Evolutionary conservation across 129 eudicot genomes (phyloP).

Genomic region (Arctium lappa): DNA sequence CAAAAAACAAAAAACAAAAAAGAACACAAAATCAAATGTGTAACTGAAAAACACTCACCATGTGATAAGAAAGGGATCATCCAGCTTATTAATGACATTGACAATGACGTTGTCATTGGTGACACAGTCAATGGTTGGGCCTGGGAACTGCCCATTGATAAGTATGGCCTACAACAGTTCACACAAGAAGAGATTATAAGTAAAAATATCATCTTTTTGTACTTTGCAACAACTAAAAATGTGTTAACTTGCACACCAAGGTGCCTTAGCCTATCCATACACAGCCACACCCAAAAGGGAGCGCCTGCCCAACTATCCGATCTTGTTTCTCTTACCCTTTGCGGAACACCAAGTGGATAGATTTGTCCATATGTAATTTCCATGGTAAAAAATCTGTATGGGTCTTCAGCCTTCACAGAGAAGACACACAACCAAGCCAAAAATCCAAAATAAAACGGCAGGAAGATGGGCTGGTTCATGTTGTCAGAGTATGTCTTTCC

Average conservation of each 20-base stretch:
- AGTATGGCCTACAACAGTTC: constrained; percentile 58
- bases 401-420: constrained; percentile 65
- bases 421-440: constrained; percentile 44
- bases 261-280: too few relatives aligned
- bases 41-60: constrained; percentile 43
- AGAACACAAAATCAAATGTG: neutral
- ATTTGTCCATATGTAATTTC: constrained; percentile 56
- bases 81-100: constrained; percentile 61
- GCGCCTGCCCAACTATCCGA: too few relatives aligned
- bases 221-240: neutral
- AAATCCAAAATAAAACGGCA: constrained; percentile 42
- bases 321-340: constrained; percentile 44
- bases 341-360: constrained; percentile 66
- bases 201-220: neutral
- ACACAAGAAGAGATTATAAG: neutral
- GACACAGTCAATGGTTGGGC: constrained; percentile 54
- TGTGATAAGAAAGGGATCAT: constrained; percentile 77
- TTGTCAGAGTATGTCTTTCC: constrained; percentile 6
- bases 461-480: constrained; percentile 39
- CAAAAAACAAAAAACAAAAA: neutral
- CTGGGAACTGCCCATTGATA: constrained; percentile 79
- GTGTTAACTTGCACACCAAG: neutral
- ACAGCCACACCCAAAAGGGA: too few relatives aligned
- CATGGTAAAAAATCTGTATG: constrained; percentile 56
- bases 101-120: constrained; percentile 80